Evolutionary conservation across 139 green algal genomes (phyloP), one percentile per base, ranked within the genome.

Genomic region (Ostreobium quekettii): DNA sequence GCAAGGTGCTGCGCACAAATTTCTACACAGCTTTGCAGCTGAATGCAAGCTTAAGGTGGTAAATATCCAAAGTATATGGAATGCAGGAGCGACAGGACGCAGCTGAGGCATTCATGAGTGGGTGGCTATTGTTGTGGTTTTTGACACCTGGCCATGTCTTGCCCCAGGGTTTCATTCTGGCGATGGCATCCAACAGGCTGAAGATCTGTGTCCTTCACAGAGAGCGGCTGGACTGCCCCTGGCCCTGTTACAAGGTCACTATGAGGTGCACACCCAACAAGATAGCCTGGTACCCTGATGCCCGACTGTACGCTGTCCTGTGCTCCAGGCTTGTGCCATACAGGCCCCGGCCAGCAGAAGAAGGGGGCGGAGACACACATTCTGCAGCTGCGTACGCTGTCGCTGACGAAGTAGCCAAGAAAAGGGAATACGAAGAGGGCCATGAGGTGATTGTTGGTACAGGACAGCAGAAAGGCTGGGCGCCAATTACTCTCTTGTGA

Each of bases 311-410:
- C 53, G 49, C 26, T 8, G 4, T 68, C 8, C 61, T 68, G 5
- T 57, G 36, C 35, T 68, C 61, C 35, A 24, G 61, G 36, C 36
- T 38, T 11, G 24, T 68, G 4, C 35, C 36, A 7, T 68, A 57
- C 24, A 24, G 36, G 35, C 24, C 8, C 8, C 30, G 61, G 35
- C 6, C 32, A 3, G n/a, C 35, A 26, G 61, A 68, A 36, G 61
- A 68, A 26, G 61, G 53, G 26, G 61, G 61, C 15, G 61, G 61
- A n/a, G 61, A 68, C 42, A 56, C 61, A n/a, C 61, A 68, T 56
- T 35, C 61, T n/a, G 35, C 61, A 24, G 61, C 36, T 22, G 32
- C 61, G 22, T 68, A 68, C 53, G 61, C 61, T 36, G 61, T 68
- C 8, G 42, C 19, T 33, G 61, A 68, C 49, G 37, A 68, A 68